Base-by-base conservation (phyloP, 2,329 filamentous ascomycete species). In the Albifimbria verrucaria region DNA sequence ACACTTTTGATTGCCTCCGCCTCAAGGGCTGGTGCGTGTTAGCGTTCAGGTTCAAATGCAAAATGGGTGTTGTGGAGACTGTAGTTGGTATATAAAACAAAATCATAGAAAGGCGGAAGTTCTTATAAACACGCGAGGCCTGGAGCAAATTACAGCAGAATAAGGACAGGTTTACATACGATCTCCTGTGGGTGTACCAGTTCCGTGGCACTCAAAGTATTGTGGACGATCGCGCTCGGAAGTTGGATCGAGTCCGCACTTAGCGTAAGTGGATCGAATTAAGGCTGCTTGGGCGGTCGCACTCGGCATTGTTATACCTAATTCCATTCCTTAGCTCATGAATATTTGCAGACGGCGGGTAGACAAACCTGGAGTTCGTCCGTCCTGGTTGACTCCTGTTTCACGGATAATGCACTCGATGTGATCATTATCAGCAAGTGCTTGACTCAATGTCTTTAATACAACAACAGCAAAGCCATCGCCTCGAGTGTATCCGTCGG, bases 401-500 rank as follows among this genome's bases (percentile, higher is more conserved):
- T 64, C 68, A 2, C 69, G 63, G 48, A 76, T 67, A 23, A 74
- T 56, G 42, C 65, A 63, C 32, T 64, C 57, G 44, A 73, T 68
- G 1, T 51, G 44, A 49, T 60, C 58, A 15, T 71, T 70, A 48
- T 75, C 75, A 17, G 55, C 57, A 7, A 79, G 52, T 3, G 77
- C 78, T 49, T 71, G 67, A 9, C 67, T 65, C 4, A 60, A 52
- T 9, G 54, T 65, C 60, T 79, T 79, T 4, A 79, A 53, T 3
- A 77, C 51, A 3, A 79, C 50, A n/a, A 69, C 63, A 2, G 63
- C 71, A 20, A 71, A 60, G 4, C 75, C 77, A 54, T 79, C 76
- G 2, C 74, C 76, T 20, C 75, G 66, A 1, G 65, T 73, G 55
- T 78, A 80, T 3, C 77, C 78, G 54, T 74, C 65, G 2, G 72